A percentile compares a stretch with the other conserved stretches of the same genome.
phyloP scores from a whole-genome alignment of 345 rosid genomes.

The Dimocarpus longan region DNA sequence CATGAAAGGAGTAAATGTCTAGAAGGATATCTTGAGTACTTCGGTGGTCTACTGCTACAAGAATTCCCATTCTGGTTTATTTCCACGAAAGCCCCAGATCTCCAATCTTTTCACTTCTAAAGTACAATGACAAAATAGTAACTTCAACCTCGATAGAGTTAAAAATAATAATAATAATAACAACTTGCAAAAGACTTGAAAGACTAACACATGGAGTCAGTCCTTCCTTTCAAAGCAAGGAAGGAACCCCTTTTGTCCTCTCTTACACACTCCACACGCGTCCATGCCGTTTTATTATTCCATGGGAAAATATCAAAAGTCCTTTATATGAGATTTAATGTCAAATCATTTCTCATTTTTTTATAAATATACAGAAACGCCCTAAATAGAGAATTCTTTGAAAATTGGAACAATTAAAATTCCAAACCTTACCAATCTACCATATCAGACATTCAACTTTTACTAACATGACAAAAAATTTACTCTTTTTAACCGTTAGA shows the following conservation, averaged over 20 bases:
- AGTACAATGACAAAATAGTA: neutral
- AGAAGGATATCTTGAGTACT: too few species aligned
- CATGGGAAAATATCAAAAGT: neutral
- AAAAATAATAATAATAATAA: too few species aligned
- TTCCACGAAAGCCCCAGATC: neutral
- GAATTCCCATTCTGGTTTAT: neutral
- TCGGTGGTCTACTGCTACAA: too few species aligned
- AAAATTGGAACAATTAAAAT: neutral
- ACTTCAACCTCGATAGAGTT: neutral
- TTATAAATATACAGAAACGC: neutral
- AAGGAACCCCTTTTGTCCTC: conserved; percentile 11
- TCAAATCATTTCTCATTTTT: neutral
- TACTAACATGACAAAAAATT: too few species aligned
- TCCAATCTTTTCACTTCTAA: too few species aligned
- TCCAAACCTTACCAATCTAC: too few species aligned
- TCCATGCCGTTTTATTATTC: conserved; percentile 20
- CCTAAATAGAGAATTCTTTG: neutral
- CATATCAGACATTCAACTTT: too few species aligned
- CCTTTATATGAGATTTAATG: neutral
- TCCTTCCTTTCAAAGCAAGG: conserved; percentile 53
- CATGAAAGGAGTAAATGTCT: too few species aligned
- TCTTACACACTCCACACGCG: conserved; percentile 25
- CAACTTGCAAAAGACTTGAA: conserved; percentile 2
- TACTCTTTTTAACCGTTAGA: neutral
- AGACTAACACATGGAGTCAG: conserved; percentile 22